phyloP scores from a whole-genome alignment of 163 green algal genomes.

The Botryococcus braunii region DNA sequence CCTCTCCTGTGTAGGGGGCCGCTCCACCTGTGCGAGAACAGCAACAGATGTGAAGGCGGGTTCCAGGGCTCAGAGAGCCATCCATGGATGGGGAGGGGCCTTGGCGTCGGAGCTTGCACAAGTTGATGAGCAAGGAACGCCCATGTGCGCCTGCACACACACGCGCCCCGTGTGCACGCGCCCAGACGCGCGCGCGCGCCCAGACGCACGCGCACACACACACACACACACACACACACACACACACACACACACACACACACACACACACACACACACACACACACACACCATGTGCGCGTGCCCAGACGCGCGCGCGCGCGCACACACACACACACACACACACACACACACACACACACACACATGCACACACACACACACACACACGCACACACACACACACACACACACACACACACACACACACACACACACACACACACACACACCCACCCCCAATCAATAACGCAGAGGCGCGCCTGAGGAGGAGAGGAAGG shows the following conservation, averaged over 20 bases:
- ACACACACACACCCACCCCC: background rate
- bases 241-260: background rate
- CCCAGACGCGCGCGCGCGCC: too few relatives aligned
- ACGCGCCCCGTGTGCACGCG: background rate
- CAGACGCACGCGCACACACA: too few relatives aligned
- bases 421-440: background rate
- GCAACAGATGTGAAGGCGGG: background rate
- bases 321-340: background rate
- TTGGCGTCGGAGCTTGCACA: background rate
- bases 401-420: too few relatives aligned
- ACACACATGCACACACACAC: background rate
- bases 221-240: background rate
- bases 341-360: background rate
- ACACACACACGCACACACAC: background rate
- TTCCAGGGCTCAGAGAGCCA: background rate
- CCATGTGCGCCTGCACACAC: too few relatives aligned
- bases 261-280: background rate
- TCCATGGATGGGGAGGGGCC: background rate
- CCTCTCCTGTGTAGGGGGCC: slow-evolving; percentile 3
- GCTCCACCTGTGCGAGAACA: slow-evolving; percentile 1
- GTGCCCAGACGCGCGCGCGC: too few relatives aligned
- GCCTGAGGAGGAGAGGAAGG: too few relatives aligned
- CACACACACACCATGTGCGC: too few relatives aligned
- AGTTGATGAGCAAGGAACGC: too few relatives aligned
- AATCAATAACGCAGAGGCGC: background rate